phyloP scores from a whole-genome alignment of 306 rosid species.

The Argentina anserina region DNA sequence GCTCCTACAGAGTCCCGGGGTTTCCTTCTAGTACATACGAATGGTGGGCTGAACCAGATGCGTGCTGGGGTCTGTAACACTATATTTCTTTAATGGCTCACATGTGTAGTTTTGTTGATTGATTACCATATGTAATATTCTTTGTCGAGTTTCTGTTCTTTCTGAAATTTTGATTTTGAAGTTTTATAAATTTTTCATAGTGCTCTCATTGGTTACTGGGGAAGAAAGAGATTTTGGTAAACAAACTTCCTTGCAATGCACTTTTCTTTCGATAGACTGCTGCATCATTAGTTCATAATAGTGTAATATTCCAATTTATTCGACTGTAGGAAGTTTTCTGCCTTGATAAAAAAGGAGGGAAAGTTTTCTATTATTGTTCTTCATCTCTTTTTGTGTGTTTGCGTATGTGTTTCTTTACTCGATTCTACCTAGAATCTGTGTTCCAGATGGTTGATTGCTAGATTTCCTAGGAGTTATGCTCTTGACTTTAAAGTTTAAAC shows the following conservation, averaged over 20 bases:
- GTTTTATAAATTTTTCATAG: not conserved
- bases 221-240: not conserved
- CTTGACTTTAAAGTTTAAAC: not conserved
- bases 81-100: slow-evolving; percentile 10
- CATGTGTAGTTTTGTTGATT: not conserved
- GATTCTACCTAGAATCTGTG: not conserved
- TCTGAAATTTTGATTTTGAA: not conserved
- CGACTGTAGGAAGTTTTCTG: not conserved
- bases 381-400: not conserved
- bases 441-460: not conserved
- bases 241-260: not conserved
- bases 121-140: not conserved
- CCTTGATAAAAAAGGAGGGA: no score
- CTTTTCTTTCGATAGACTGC: slow-evolving; percentile 4
- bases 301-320: not conserved
- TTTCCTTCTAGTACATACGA: slow-evolving; percentile 81
- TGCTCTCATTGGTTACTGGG: not conserved
- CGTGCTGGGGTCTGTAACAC: slow-evolving; percentile 76
- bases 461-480: not conserved
- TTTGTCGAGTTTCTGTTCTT: not conserved
- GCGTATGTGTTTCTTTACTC: not conserved
- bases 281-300: not conserved
- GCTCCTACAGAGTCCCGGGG: slow-evolving; percentile 64
- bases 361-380: not conserved
- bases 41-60: slow-evolving; percentile 98